Conservation (phyloP, 129 eudicot species). For the Sambucus nigra region DNA sequence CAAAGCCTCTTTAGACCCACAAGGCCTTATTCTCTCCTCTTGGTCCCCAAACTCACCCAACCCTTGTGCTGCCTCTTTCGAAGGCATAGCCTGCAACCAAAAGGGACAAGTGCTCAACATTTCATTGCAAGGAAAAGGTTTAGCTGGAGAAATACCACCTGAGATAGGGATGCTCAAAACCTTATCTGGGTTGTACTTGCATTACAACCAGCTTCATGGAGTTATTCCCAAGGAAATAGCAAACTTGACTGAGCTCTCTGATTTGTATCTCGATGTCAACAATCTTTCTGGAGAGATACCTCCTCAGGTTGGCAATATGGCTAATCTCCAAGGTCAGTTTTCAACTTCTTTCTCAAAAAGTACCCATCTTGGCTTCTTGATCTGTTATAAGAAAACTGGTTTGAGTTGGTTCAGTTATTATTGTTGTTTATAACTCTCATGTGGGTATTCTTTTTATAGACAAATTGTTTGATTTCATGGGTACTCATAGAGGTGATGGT, state of each 20-base stretch:
- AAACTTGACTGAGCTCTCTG: slow-evolving; percentile 65
- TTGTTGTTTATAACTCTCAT: no score
- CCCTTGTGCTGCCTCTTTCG: slow-evolving; percentile 60
- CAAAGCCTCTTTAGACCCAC: slow-evolving; percentile 71
- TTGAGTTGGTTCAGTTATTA: no score
- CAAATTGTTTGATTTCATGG: no score
- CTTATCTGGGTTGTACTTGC: slow-evolving; percentile 87
- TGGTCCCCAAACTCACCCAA: slow-evolving; percentile 55
- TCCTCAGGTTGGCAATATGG: slow-evolving; percentile 53
- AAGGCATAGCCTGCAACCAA: slow-evolving; percentile 77
- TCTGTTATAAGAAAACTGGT: no score
- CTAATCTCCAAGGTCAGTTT: slow-evolving; percentile 75
- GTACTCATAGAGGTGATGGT: no score
- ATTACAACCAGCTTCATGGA: slow-evolving; percentile 71
- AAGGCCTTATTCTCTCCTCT: slow-evolving; percentile 39
- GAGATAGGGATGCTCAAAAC: slow-evolving; percentile 73
- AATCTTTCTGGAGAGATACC: slow-evolving; percentile 75
- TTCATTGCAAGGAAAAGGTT: slow-evolving; percentile 94
- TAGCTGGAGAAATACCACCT: slow-evolving; percentile 63
- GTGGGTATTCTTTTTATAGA: no score
- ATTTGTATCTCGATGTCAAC: slow-evolving; percentile 85
- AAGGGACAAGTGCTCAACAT: slow-evolving; percentile 75
- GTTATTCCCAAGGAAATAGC: slow-evolving; percentile 73
- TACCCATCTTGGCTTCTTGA: slow-evolving; percentile 12
- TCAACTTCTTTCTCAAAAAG: slow-evolving; percentile 11